Percentiles rank a stretch among this genome's conserved stretches.
Evolutionary conservation across 257 asterid species (phyloP).

Genomic region (Cordia subcordata): DNA sequence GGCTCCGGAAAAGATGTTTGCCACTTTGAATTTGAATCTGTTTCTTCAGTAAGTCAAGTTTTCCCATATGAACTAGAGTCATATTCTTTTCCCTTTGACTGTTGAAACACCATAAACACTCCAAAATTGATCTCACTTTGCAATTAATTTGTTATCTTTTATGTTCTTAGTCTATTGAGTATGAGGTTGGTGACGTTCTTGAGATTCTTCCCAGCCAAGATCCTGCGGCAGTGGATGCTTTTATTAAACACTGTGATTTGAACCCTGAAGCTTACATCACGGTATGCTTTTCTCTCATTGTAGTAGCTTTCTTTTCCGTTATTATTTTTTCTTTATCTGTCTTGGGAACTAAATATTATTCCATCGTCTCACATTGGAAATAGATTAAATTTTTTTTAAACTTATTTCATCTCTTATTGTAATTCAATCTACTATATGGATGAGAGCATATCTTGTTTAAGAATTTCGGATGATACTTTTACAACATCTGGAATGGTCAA

Average conservation of each 20-base stretch:
- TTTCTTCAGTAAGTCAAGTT: constrained; percentile 74
- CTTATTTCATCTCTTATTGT: too few species aligned
- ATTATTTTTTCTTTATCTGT: background rate
- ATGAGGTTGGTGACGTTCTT: constrained; percentile 89
- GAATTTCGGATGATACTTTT: too few species aligned
- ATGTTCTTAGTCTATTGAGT: constrained; percentile 51
- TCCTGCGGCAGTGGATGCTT: constrained; percentile 72
- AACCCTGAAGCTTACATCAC: constrained; percentile 74
- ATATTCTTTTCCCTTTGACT: constrained; percentile 7
- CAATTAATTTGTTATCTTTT: constrained; percentile 10
- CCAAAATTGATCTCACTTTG: background rate
- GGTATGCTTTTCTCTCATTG: constrained; percentile 38
- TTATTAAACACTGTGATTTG: constrained; percentile 71
- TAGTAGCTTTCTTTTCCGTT: background rate
- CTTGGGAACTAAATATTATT: background rate
- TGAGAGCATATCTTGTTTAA: too few species aligned
- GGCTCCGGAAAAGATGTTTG: constrained; percentile 74
- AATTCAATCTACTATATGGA: too few species aligned
- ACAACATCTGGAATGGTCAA: too few species aligned
- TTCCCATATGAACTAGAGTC: constrained; percentile 13
- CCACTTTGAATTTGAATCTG: constrained; percentile 86
- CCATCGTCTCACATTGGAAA: too few species aligned
- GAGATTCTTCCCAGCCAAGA: constrained; percentile 90
- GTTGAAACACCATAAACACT: background rate
- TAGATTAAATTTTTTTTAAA: too few species aligned